phyloP scores from a whole-genome alignment of 768 basidiomycete genomes.

The Dentipellis fragilis region DNA sequence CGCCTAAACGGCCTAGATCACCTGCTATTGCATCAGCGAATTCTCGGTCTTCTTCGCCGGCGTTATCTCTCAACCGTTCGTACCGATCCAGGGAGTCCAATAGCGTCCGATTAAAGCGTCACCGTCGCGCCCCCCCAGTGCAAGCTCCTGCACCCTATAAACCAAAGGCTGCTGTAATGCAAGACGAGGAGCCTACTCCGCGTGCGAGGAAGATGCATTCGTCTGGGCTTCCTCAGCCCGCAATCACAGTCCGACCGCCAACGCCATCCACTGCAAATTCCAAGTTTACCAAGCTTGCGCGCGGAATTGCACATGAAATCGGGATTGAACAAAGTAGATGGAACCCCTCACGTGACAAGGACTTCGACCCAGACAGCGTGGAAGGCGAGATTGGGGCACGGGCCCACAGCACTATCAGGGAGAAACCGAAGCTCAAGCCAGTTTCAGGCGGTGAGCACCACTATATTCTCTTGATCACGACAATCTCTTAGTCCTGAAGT shows the following conservation, averaged over 20 bases:
- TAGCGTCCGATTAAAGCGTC: not conserved
- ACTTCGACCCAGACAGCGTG: not conserved
- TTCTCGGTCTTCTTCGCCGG: conserved; percentile 4
- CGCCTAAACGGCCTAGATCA: conserved; percentile 60
- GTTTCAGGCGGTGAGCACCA: not conserved
- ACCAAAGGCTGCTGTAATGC: too few relatives aligned
- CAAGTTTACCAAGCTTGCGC: conserved; percentile 51
- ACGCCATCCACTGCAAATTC: conserved; percentile 48
- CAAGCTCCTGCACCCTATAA: too few relatives aligned
- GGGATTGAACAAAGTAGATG: conserved; percentile 26
- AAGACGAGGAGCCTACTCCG: not conserved
- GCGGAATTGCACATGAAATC: conserved; percentile 46
- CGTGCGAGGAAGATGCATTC: not conserved
- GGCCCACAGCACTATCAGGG: not conserved
- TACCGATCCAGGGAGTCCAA: not conserved
- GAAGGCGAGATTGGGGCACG: conserved; percentile 3
- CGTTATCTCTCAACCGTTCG: not conserved
- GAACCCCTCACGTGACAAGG: not conserved
- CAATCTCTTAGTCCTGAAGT: not conserved
- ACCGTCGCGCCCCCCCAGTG: not conserved
- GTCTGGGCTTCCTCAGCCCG: too few relatives aligned
- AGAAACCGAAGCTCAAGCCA: not conserved
- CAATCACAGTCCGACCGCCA: conserved; percentile 46
- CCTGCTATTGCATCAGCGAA: conserved; percentile 6
- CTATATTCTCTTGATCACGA: not conserved